A percentile compares a stretch with the other conserved stretches of the same genome.
phyloP scores from a whole-genome alignment of 2,329 filamentous ascomycete genomes.

The Diplodia scrobiculata region DNA sequence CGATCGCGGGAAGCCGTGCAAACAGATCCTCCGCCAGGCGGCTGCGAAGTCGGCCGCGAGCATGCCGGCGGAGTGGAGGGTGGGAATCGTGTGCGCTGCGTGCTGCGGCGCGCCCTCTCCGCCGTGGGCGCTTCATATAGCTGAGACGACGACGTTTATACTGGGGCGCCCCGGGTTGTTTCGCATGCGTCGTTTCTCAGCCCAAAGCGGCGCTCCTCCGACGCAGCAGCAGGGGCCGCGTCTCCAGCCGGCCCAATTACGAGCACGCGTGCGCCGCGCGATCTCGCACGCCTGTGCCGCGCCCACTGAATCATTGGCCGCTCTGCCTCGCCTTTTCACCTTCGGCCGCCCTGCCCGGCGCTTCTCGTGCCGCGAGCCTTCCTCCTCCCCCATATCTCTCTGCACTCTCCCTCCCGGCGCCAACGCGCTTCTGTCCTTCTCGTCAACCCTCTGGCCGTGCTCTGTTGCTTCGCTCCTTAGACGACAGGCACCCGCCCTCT shows the following conservation, averaged over 20 bases:
- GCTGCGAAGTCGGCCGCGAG: background rate
- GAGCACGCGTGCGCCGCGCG: background rate
- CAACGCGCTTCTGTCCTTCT: slow-evolving; percentile 5
- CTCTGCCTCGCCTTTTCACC: slow-evolving; percentile 23
- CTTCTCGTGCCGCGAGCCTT: slow-evolving; percentile 16
- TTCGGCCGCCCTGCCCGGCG: slow-evolving; percentile 20
- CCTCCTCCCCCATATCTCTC: slow-evolving; percentile 35
- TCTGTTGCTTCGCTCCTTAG: slow-evolving; percentile 46
- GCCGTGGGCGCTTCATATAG: slow-evolving; percentile 4
- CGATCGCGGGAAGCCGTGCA: slow-evolving; percentile 23
- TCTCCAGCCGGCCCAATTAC: slow-evolving; percentile 4
- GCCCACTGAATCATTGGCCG: slow-evolving; percentile 21
- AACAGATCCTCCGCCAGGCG: background rate
- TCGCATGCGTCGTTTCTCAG: slow-evolving; percentile 19
- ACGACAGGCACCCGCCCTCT: slow-evolving; percentile 36
- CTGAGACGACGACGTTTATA: slow-evolving; percentile 20
- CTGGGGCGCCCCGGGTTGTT: slow-evolving; percentile 18
- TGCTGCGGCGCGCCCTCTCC: slow-evolving; percentile 13
- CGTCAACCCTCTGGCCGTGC: slow-evolving; percentile 19
- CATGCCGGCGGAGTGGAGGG: slow-evolving; percentile 2
- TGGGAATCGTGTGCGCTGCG: background rate
- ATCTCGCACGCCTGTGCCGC: slow-evolving; percentile 18
- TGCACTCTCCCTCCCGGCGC: slow-evolving; percentile 29
- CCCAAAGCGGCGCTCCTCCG: slow-evolving; percentile 8
- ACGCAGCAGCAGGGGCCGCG: slow-evolving; percentile 4